A percentile compares a stretch with the other conserved stretches of the same genome.
These are phyloP conservation scores for Tetrapisispora taiwanensis DNA, from an alignment of 805 yeast species.

Conservation along the genomic window DNA sequence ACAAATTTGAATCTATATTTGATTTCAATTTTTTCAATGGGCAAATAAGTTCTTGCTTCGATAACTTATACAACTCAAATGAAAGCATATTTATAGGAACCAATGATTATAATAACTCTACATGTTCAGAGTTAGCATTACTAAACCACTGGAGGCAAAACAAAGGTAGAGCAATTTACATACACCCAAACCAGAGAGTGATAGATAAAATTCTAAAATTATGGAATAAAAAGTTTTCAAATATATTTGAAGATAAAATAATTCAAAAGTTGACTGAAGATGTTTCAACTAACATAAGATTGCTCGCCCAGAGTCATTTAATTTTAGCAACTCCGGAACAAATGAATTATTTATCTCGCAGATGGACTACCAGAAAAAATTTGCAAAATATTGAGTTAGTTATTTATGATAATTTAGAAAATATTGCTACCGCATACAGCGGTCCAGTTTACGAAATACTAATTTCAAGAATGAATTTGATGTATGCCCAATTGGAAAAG, in stretches of 20 bases:
- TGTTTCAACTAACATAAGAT: conserved; percentile 40
- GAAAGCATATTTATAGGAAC: conserved; percentile 60
- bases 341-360: conserved; percentile 60
- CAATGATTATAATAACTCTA: conserved; percentile 72
- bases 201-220: conserved; percentile 36
- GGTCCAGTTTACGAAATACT: conserved; percentile 64
- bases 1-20: conserved; percentile 39
- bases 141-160: conserved; percentile 62
- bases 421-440: conserved; percentile 42
- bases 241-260: conserved; percentile 45
- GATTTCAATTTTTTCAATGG: conserved; percentile 51
- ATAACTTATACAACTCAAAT: conserved; percentile 44
- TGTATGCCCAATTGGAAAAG: conserved; percentile 54
- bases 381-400: conserved; percentile 58
- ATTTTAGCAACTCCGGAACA: conserved; percentile 71
- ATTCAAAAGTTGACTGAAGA: conserved; percentile 49
- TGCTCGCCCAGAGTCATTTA: conserved; percentile 53
- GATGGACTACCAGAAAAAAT: conserved; percentile 74
- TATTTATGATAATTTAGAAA: conserved; percentile 66
- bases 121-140: conserved; percentile 61
- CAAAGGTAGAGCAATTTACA: conserved; percentile 60
- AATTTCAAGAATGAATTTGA: conserved; percentile 61
- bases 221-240: conserved; percentile 46
- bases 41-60: conserved; percentile 65
- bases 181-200: conserved; percentile 52